phyloP scores from a whole-genome alignment of 148 eudicot genomes.

The Vaccinium vitisidaea region DNA sequence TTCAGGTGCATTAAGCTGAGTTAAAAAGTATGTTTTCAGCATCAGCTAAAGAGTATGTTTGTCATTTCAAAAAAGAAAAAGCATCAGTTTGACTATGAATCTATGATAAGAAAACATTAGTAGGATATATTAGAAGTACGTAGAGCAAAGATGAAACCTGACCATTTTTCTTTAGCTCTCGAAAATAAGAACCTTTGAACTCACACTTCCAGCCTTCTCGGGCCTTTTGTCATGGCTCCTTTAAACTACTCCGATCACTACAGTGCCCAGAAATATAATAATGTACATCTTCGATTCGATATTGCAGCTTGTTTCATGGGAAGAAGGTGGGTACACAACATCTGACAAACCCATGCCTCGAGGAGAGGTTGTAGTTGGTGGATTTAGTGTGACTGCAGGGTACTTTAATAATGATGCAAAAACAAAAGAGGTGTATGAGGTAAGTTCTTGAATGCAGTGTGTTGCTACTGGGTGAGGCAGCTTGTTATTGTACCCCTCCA shows the following conservation, averaged over 20 bases:
- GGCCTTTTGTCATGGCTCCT: neutral
- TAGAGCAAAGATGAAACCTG: neutral
- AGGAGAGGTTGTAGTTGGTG: slow-evolving; percentile 94
- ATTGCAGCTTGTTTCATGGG: slow-evolving; percentile 96
- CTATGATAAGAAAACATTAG: neutral
- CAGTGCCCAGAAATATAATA: neutral
- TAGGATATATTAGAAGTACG: neutral
- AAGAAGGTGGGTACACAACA: slow-evolving; percentile 80
- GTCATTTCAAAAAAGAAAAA: neutral
- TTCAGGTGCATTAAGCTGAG: neutral
- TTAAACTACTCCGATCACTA: neutral
- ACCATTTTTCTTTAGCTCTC: neutral
- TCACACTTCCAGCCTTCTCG: neutral
- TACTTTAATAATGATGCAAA: slow-evolving; percentile 78
- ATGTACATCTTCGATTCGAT: neutral
- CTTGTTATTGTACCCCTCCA: neutral
- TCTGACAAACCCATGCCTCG: slow-evolving; percentile 95
- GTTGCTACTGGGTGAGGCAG: neutral
- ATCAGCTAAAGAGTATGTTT: neutral
- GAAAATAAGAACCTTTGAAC: neutral
- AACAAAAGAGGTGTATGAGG: slow-evolving; percentile 88
- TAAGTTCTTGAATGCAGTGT: slow-evolving; percentile 19
- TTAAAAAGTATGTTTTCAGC: neutral
- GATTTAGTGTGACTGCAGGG: slow-evolving; percentile 75
- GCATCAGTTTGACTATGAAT: neutral